Percentiles rank a stretch among this genome's conserved stretches.
Evolutionary conservation across 2,329 filamentous ascomycete species (phyloP).

Genomic region (Diplocarpon rosae): DNA sequence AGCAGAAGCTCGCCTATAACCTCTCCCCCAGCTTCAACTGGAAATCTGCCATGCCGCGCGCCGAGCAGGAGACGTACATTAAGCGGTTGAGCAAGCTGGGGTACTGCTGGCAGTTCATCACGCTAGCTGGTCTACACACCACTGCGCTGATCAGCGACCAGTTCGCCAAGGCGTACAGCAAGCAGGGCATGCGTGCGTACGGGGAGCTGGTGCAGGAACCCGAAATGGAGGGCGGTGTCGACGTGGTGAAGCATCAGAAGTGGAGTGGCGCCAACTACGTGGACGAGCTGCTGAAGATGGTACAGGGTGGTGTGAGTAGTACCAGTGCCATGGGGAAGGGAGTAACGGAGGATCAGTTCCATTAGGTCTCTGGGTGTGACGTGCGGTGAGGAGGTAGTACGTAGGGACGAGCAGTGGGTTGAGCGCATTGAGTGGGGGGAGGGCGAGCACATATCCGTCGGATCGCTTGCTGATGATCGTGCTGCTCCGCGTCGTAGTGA

Average conservation of each 20-base stretch:
- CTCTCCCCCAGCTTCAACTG: slow-evolving; percentile 99
- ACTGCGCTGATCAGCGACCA: slow-evolving; percentile 85
- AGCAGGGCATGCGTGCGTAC: slow-evolving; percentile 88
- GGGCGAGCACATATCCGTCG: no score
- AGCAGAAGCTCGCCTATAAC: slow-evolving; percentile 99
- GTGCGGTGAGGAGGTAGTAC: no score
- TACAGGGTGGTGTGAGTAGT: slow-evolving; percentile 80
- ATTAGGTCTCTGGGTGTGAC: slow-evolving; percentile 28
- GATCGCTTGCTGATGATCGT: no score
- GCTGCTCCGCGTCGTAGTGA: no score
- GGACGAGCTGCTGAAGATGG: slow-evolving; percentile 94
- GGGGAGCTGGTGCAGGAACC: slow-evolving; percentile 96
- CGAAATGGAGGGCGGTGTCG: slow-evolving; percentile 81
- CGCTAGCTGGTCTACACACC: slow-evolving; percentile 91
- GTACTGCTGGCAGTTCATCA: slow-evolving; percentile 99
- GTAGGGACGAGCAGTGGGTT: no score
- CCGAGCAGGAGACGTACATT: slow-evolving; percentile 97
- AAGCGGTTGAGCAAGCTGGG: slow-evolving; percentile 73
- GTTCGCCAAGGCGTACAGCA: slow-evolving; percentile 73
- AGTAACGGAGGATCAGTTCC: slow-evolving; percentile 96
- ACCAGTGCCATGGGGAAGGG: slow-evolving; percentile 96
- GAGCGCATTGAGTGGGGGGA: no score
- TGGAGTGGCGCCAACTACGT: slow-evolving; percentile 94
- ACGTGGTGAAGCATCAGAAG: slow-evolving; percentile 98
- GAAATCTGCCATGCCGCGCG: slow-evolving; percentile 88